Base-by-base conservation (phyloP, 768 basidiomycete genomes). In the Pleurotus salmoneostramineus region DNA sequence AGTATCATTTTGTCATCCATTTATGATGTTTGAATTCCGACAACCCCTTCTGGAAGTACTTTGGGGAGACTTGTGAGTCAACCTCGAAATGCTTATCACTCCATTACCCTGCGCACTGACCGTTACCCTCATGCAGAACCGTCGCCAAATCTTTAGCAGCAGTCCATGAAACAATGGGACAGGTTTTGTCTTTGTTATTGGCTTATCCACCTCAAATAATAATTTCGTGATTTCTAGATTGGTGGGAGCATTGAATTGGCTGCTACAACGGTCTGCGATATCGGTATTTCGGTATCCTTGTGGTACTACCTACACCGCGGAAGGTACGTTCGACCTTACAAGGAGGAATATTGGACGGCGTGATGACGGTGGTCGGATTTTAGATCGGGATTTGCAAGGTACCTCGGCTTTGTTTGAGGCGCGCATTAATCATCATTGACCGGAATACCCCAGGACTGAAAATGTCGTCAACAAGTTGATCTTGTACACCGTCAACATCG, bases 401-500 rank as follows among this genome's bases (percentile, higher is more conserved):
- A 40, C 50, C 34, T 47, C 7, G 35, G 5, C 14, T 12, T n/a
- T 33, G 6, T 27, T 27, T 27, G 21, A 27, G 21, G 21, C 21
- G 21, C 3, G 21, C 21, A 27, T 27, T 27, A 3, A 27, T 27
- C 21, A 27, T 27, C 21, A 27, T 27, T 27, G 21, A 27, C 21
- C 21, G 21, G 3, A 27, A 27, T 52, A 48, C 48, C 21, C 10
- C 21, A 56, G 55, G 3, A 61, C 60, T 10, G 60, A 61, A 56
- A 61, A 48, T 36, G 57, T 61, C 36, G 57, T 61, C 17, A 56
- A 61, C 40, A 58, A 56, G 31, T 57, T 61, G 46, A 61, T 61
- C 21, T 43, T 61, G 8, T 61, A 57, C 57, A 61, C 52, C 34
- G 60, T 58, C 42, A 61, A 61, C 51, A 56, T 61, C 35, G 60